phyloP scores from a whole-genome alignment of 2,329 filamentous ascomycete species.

The Herpotrichia juniperi region DNA sequence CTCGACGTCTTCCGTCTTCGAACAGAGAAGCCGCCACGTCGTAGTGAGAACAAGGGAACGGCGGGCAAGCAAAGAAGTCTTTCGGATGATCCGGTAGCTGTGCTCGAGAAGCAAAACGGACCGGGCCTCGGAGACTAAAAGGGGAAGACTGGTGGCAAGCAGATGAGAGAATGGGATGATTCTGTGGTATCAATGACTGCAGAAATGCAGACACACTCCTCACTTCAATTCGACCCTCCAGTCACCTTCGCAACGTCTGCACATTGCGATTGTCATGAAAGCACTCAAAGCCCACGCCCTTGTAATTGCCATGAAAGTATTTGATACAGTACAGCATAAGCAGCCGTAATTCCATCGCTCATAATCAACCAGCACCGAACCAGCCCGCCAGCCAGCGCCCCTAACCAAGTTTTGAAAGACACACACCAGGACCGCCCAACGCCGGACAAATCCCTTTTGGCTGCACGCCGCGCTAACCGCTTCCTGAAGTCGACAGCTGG shows the following conservation, averaged over 20 bases:
- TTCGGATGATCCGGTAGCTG: too few relatives aligned
- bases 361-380: neutral
- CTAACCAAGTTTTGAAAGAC: neutral
- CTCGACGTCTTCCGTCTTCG: neutral
- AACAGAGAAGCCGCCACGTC: neutral
- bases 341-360: neutral
- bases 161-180: neutral
- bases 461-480: constrained; percentile 21
- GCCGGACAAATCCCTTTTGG: neutral
- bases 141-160: too few relatives aligned
- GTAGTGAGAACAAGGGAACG: too few relatives aligned
- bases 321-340: neutral
- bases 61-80: too few relatives aligned
- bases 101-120: too few relatives aligned
- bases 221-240: too few relatives aligned
- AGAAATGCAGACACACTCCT: too few relatives aligned
- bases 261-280: too few relatives aligned
- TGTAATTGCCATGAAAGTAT: neutral
- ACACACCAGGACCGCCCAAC: neutral
- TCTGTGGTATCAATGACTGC: neutral
- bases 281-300: neutral
- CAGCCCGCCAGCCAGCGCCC: neutral
- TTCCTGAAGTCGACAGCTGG: neutral
- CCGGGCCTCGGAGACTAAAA: too few relatives aligned
- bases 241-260: too few relatives aligned